Percentiles rank a stretch among this genome's conserved stretches.
Conservation (phyloP, 2,329 filamentous ascomycete genomes). For the Fusarium fracticaudum region DNA sequence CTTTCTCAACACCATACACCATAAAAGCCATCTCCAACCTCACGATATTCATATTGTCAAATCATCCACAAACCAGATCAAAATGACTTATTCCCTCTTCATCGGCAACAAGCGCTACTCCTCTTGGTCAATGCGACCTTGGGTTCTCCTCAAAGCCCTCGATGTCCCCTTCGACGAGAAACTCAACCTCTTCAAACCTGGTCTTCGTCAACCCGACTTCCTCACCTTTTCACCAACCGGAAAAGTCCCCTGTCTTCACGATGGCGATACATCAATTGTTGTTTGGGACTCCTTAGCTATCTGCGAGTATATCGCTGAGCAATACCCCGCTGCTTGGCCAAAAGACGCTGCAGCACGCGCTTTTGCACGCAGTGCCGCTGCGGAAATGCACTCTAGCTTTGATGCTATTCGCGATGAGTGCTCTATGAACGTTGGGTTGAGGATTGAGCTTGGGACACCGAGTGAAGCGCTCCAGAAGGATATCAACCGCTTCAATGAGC, state of each 20-base stretch:
- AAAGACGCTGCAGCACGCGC: constrained; percentile 50
- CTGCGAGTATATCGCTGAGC: constrained; percentile 57
- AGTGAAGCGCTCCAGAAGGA: constrained; percentile 48
- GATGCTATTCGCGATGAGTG: constrained; percentile 53
- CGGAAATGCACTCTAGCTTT: constrained; percentile 60
- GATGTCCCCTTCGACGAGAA: constrained; percentile 54
- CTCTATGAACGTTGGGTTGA: constrained; percentile 53
- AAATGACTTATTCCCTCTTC: constrained; percentile 52
- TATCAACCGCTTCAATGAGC: constrained; percentile 47
- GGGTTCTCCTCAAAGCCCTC: constrained; percentile 57
- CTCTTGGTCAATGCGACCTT: constrained; percentile 58
- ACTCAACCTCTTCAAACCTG: constrained; percentile 47
- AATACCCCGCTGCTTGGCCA: constrained; percentile 55
- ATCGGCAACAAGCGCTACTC: constrained; percentile 58
- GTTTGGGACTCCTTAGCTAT: constrained; percentile 61
- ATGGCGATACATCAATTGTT: constrained; percentile 42
- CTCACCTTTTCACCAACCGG: constrained; percentile 52
- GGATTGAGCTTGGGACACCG: constrained; percentile 46
- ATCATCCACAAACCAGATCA: background rate
- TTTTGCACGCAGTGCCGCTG: constrained; percentile 55
- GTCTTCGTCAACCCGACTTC: constrained; percentile 48
- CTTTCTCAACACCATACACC: background rate
- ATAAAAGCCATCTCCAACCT: constrained; percentile 7
- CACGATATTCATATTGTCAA: background rate
- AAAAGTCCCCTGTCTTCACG: constrained; percentile 55